Evolutionary conservation across 176 grass and related monocot species (phyloP).

Genomic region (Thalia dealbata): DNA sequence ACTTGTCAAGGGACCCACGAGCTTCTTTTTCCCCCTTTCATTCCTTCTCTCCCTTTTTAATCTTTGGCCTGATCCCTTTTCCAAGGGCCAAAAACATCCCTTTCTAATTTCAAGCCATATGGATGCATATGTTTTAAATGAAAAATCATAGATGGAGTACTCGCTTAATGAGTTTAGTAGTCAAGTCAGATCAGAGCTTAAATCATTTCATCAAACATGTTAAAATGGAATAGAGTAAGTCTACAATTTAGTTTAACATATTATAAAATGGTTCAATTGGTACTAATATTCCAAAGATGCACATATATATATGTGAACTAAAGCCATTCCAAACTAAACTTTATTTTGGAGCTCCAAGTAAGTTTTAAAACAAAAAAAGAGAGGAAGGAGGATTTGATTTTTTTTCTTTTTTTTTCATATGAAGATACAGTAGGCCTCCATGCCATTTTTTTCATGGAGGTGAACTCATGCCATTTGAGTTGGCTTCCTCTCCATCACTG

Average conservation of each 20-base stretch:
- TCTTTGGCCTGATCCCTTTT: not conserved
- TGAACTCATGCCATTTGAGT: not conserved
- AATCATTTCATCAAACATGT: too few species aligned
- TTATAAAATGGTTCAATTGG: too few species aligned
- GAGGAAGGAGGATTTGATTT: not conserved
- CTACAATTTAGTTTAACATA: too few species aligned
- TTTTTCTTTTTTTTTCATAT: not conserved
- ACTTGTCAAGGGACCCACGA: not conserved
- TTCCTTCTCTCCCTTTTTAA: too few species aligned
- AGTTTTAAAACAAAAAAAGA: not conserved
- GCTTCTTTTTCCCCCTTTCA: not conserved
- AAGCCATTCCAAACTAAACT: too few species aligned
- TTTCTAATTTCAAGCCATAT: too few species aligned
- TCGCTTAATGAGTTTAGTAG: too few species aligned
- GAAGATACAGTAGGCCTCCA: not conserved
- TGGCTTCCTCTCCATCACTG: slow-evolving; percentile 7
- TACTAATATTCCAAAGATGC: too few species aligned
- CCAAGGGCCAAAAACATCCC: not conserved
- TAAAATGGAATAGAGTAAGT: too few species aligned
- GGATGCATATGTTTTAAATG: too few species aligned
- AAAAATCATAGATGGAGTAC: not conserved
- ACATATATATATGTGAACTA: not conserved
- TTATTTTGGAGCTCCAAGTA: not conserved
- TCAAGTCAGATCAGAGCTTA: too few species aligned
- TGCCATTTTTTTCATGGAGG: not conserved